Evolutionary conservation across 2,329 filamentous ascomycete species (phyloP), one percentile per base, ranked within the genome.

Genomic region (Phyllosticta capitalensis): DNA sequence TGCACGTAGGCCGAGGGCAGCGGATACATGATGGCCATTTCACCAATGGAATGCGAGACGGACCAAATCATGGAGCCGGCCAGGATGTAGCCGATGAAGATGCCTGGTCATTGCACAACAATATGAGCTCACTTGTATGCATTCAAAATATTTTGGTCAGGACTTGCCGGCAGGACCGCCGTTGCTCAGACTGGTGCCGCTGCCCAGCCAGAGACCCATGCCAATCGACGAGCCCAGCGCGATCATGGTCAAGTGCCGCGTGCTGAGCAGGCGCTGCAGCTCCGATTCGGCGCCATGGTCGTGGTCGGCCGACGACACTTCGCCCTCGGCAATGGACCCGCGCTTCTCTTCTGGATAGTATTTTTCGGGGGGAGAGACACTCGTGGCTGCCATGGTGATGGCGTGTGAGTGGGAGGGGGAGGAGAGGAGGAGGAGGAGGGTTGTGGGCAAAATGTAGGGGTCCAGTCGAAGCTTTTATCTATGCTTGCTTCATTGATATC

Each of bases 121-220:
- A n/a, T 14, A 45, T n/a, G 14, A 6, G 38, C 14, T 6, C 38
- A 45, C n/a, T n/a, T 38, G 30, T 10, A 38, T n/a, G n/a, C n/a
- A n/a, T n/a, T n/a, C n/a, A n/a, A n/a, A n/a, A n/a, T n/a, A n/a
- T n/a, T n/a, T n/a, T n/a, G n/a, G n/a, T n/a, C n/a, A n/a, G n/a
- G n/a, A 45, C 38, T 45, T 45, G 38, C 38, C 72, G 22, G 74
- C 76, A 1, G 76, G 77, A 19, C 77, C 76, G 51, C 75, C 76
- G 26, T 66, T 67, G 9, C 65, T 66, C 2, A 78, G 68, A 1
- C 74, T 76, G 17, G 68, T 70, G 17, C 77, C 76, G 51, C 71
- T 72, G 14, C 76, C 77, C n/a, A 78, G 70, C 74, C 76, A 79
- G 10, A 79, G 63, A 20, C 77, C 77, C 70, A 76, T 76, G 5